A percentile compares a stretch with the other conserved stretches of the same genome.
Evolutionary conservation across 2,329 filamentous ascomycete species (phyloP).

Genomic region (Pseudogymnoascus verrucosus): DNA sequence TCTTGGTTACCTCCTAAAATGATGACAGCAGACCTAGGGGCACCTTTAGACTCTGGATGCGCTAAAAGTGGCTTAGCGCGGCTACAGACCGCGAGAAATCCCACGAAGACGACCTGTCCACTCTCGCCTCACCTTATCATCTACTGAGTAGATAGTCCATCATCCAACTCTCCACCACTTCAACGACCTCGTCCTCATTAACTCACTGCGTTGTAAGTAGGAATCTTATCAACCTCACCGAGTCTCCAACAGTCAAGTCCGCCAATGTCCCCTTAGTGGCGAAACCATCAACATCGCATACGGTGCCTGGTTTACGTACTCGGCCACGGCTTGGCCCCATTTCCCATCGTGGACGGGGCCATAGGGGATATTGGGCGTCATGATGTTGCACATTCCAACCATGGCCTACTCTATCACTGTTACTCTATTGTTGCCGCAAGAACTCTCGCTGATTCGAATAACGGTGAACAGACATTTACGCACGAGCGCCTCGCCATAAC

Average conservation of each 20-base stretch:
- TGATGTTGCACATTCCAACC: neutral
- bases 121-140: slow-evolving; percentile 10
- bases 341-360: neutral
- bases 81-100: slow-evolving; percentile 8
- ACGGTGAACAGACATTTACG: slow-evolving; percentile 17
- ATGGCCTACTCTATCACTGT: neutral
- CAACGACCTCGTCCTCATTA: slow-evolving; percentile 8
- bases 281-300: slow-evolving; percentile 3
- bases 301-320: slow-evolving; percentile 6
- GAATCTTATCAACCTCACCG: neutral
- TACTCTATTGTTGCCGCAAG: neutral
- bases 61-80: slow-evolving; percentile 9
- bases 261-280: slow-evolving; percentile 2
- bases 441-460: neutral
- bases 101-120: slow-evolving; percentile 11
- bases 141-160: slow-evolving; percentile 7
- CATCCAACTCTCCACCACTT: slow-evolving; percentile 10
- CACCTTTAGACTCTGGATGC: slow-evolving; percentile 4
- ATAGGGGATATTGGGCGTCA: slow-evolving; percentile 2
- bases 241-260: neutral
- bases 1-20: slow-evolving; percentile 6
- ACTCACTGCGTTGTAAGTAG: slow-evolving; percentile 9
- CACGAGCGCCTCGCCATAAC: slow-evolving; percentile 29
- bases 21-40: slow-evolving; percentile 9
- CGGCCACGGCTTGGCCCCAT: neutral